Conservation (phyloP, 2,329 filamentous ascomycete genomes). For the Trichoderma aggressivum region DNA sequence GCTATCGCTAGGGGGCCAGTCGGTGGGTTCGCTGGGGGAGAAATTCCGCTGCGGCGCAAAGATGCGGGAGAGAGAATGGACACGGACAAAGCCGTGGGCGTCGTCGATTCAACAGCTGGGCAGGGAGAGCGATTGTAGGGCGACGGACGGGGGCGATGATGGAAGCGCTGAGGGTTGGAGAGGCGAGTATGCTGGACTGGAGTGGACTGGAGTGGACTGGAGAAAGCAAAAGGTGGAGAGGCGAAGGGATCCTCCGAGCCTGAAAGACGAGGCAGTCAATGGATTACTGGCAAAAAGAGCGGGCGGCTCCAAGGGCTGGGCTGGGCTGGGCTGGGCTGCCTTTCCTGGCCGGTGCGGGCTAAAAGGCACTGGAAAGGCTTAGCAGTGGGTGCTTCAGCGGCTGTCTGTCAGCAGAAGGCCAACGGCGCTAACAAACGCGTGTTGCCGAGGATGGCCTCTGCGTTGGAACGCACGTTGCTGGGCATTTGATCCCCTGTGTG, state of each 20-base stretch:
- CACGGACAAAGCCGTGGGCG: background rate
- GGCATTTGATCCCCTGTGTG: no score
- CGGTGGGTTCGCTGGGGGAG: background rate
- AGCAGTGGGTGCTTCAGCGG: background rate
- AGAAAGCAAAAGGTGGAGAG: constrained; percentile 22
- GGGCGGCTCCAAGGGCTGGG: constrained; percentile 6
- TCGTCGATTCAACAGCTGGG: background rate
- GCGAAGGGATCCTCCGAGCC: constrained; percentile 24
- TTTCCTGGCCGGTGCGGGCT: constrained; percentile 1
- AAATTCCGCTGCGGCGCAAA: constrained; percentile 7
- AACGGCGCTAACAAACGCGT: background rate
- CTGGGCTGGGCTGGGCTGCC: no score
- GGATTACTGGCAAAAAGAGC: constrained; percentile 18
- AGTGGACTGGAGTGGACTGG: no score
- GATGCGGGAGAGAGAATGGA: background rate
- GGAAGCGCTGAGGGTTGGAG: constrained; percentile 2
- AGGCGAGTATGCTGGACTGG: constrained; percentile 12
- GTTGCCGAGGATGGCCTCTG: background rate
- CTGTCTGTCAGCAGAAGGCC: constrained; percentile 13
- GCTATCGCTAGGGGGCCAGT: constrained; percentile 4
- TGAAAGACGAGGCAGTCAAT: constrained; percentile 33
- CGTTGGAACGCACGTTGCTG: background rate
- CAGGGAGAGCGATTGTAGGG: constrained; percentile 10
- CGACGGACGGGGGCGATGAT: constrained; percentile 7
- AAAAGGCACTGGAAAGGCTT: constrained; percentile 8